Evolutionary conservation across 176 grass and related monocot species (phyloP).

Genomic region (Miscanthus lutarioriparius): DNA sequence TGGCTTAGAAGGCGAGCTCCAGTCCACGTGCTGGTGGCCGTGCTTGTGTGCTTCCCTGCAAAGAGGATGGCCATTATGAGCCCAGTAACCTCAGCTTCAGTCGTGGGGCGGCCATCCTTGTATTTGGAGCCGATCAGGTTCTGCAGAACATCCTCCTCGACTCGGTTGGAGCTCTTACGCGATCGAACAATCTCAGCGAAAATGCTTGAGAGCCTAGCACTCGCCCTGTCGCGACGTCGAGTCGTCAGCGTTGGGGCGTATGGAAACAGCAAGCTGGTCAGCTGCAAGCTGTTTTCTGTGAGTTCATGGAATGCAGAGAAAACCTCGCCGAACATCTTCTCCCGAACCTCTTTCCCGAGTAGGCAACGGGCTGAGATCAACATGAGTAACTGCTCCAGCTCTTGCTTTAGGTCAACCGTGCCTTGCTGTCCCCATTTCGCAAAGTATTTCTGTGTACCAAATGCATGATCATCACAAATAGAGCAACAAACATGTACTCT

Average conservation of each 20-base stretch:
- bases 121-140: neutral
- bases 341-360: neutral
- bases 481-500: too few species aligned
- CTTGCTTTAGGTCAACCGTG: neutral
- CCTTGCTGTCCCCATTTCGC: neutral
- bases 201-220: neutral
- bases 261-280: constrained; percentile 47
- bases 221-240: neutral
- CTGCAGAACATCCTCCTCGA: neutral
- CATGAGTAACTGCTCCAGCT: neutral
- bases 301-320: constrained; percentile 47
- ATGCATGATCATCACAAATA: too few species aligned
- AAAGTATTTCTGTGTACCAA: too few species aligned
- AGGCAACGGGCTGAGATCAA: neutral
- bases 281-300: constrained; percentile 25
- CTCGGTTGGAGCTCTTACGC: neutral
- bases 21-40: neutral
- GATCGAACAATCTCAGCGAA: neutral
- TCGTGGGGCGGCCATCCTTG: neutral
- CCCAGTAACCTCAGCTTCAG: neutral
- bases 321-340: constrained; percentile 31
- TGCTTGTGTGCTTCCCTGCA: neutral
- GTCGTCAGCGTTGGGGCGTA: constrained; percentile 38
- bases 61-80: neutral
- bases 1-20: neutral